A percentile compares a stretch with the other conserved stretches of the same genome.
Conservation (phyloP, 208 protist species). For the Acanthamoeba polyphaga region DNA sequence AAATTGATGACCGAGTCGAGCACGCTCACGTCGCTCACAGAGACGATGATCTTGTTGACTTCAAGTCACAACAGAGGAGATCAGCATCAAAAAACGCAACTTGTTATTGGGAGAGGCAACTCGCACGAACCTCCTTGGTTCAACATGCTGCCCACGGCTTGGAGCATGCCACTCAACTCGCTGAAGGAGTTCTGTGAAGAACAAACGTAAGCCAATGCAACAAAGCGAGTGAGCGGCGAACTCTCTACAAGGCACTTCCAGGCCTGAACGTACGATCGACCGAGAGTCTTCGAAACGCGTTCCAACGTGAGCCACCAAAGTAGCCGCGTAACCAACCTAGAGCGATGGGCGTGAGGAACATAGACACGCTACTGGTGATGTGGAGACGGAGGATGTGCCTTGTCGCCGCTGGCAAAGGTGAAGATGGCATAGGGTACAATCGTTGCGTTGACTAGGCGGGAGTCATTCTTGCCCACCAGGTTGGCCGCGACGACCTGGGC, state of each 20-base stretch:
- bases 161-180: not conserved
- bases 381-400: not conserved
- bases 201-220: not conserved
- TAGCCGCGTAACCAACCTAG: conserved; percentile 13
- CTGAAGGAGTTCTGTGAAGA: not conserved
- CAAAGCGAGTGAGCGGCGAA: not conserved
- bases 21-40: not conserved
- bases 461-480: conserved; percentile 31
- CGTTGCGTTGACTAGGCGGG: not conserved
- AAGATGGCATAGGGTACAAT: conserved; percentile 61
- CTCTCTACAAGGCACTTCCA: not conserved
- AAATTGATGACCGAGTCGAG: not conserved
- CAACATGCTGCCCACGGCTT: conserved; percentile 5
- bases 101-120: not conserved
- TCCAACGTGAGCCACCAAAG: not conserved
- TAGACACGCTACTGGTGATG: not conserved
- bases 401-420: conserved; percentile 29
- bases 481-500: conserved; percentile 16
- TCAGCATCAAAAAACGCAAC: not conserved
- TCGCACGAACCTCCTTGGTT: conserved; percentile 41
- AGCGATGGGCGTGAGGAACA: too few relatives aligned
- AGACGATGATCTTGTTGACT: conserved; percentile 62
- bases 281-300: not conserved
- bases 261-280: not conserved
- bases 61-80: not conserved